Conservation (phyloP, 805 yeast genomes). For the Yamadazyma paraphyllophila region DNA sequence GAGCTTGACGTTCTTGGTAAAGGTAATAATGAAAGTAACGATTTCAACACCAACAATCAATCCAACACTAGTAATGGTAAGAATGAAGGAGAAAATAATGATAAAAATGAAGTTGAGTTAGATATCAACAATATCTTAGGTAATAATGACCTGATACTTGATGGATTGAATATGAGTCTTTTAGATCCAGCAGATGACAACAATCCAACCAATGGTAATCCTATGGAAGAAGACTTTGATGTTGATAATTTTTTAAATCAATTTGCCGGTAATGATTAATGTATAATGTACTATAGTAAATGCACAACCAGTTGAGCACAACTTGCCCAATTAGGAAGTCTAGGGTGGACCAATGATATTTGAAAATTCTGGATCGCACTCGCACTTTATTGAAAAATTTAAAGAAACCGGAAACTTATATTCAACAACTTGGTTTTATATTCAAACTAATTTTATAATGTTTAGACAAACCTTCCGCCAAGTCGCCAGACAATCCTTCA, state of each 20-base stretch:
- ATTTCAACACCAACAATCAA: background rate
- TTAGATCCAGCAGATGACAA: slow-evolving; percentile 21
- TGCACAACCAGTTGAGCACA: background rate
- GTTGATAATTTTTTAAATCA: slow-evolving; percentile 45
- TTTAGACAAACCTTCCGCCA: slow-evolving; percentile 64
- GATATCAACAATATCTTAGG: slow-evolving; percentile 38
- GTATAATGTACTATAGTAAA: slow-evolving; percentile 1
- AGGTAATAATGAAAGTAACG: background rate
- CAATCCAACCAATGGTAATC: slow-evolving; percentile 16
- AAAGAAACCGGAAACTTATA: slow-evolving; percentile 12
- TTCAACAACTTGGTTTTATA: slow-evolving; percentile 6
- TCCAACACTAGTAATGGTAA: background rate
- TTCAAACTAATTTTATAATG: slow-evolving; percentile 32
- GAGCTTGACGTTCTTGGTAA: slow-evolving; percentile 3
- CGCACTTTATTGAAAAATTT: slow-evolving; percentile 10
- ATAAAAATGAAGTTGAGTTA: slow-evolving; percentile 17
- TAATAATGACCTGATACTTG: slow-evolving; percentile 40
- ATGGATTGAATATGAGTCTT: slow-evolving; percentile 42
- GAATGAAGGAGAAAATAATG: slow-evolving; percentile 1
- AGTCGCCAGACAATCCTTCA: slow-evolving; percentile 55
- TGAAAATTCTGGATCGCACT: slow-evolving; percentile 5
- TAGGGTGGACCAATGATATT: slow-evolving; percentile 32
- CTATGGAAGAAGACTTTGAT: slow-evolving; percentile 42
- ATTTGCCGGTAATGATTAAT: slow-evolving; percentile 35
- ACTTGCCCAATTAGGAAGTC: slow-evolving; percentile 29